These are phyloP conservation scores for Niebla homalea DNA, from an alignment of 495 filamentous ascomycete species.

Conservation along the genomic window DNA sequence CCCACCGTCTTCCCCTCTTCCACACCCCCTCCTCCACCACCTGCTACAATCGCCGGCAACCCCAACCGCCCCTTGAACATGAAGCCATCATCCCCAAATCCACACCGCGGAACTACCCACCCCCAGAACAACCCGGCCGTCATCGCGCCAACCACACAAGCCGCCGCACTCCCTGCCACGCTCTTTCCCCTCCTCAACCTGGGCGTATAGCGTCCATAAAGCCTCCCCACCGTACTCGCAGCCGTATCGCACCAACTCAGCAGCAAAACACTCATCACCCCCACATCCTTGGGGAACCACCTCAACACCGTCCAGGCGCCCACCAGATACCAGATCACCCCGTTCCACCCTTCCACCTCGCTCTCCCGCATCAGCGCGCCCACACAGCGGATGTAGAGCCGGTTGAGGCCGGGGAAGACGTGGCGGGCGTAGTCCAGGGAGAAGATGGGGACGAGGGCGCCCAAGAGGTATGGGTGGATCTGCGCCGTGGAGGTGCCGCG, in stretches of 20 bases:
- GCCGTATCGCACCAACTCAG: constrained; percentile 98
- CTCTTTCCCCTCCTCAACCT: constrained; percentile 78
- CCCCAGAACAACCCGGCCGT: constrained; percentile 85
- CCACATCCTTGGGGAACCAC: constrained; percentile 91
- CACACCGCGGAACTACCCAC: constrained; percentile 54
- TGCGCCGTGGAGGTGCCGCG: constrained; percentile 55
- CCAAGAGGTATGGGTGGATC: constrained; percentile 73
- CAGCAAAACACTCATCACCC: constrained; percentile 72
- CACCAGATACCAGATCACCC: constrained; percentile 90
- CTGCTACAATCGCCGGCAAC: constrained; percentile 42
- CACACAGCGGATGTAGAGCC: constrained; percentile 67
- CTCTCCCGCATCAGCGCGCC: constrained; percentile 94
- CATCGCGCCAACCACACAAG: constrained; percentile 62
- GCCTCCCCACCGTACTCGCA: constrained; percentile 78
- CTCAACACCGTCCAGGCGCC: constrained; percentile 75
- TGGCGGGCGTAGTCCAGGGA: constrained; percentile 72
- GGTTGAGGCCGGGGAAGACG: constrained; percentile 66
- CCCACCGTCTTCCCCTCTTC: constrained; percentile 29
- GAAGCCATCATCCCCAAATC: constrained; percentile 50
- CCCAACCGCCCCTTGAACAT: constrained; percentile 67
- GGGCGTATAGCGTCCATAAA: constrained; percentile 80
- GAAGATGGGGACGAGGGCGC: constrained; percentile 77
- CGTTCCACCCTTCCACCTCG: constrained; percentile 83
- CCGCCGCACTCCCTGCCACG: constrained; percentile 75
- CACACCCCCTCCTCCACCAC: constrained; percentile 36